These are phyloP conservation scores for Plantago ovata DNA, from an alignment of 257 asterid genomes.

Conservation along the genomic window DNA sequence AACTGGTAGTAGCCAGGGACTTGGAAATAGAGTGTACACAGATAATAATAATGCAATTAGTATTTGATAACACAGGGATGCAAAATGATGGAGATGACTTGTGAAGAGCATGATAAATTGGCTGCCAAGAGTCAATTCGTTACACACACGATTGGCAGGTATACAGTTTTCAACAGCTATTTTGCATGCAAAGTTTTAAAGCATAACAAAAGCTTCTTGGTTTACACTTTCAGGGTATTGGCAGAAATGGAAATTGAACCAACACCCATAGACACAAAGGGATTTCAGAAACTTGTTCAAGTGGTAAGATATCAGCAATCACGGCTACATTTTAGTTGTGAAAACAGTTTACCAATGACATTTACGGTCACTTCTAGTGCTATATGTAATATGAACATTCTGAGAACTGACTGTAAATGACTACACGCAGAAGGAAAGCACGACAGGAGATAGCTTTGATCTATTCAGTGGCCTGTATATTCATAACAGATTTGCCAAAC, in stretches of 20 bases:
- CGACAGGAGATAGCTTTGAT: slow-evolving; percentile 66
- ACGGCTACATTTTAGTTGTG: no score
- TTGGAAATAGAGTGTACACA: background rate
- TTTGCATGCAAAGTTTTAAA: background rate
- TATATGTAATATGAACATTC: background rate
- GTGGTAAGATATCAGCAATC: slow-evolving; percentile 42
- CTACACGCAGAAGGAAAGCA: slow-evolving; percentile 75
- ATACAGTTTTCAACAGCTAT: background rate
- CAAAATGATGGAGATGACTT: slow-evolving; percentile 79
- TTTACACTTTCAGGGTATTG: slow-evolving; percentile 64
- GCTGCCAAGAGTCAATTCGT: slow-evolving; percentile 80
- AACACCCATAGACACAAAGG: slow-evolving; percentile 79
- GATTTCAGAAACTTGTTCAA: slow-evolving; percentile 84
- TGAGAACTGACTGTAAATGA: slow-evolving; percentile 9
- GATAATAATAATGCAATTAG: background rate
- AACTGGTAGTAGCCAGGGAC: no score
- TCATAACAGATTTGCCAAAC: slow-evolving; percentile 69
- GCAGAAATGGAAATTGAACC: slow-evolving; percentile 62
- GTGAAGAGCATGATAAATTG: slow-evolving; percentile 79
- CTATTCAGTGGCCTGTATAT: slow-evolving; percentile 69
- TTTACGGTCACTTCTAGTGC: background rate
- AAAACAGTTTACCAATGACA: no score
- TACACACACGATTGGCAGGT: slow-evolving; percentile 92
- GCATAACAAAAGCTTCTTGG: background rate
- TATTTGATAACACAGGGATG: slow-evolving; percentile 56